Evolutionary conservation across 2,329 filamentous ascomycete species (phyloP), one percentile per base, ranked within the genome.

Genomic region (Paraphaeosphaeria minitans): DNA sequence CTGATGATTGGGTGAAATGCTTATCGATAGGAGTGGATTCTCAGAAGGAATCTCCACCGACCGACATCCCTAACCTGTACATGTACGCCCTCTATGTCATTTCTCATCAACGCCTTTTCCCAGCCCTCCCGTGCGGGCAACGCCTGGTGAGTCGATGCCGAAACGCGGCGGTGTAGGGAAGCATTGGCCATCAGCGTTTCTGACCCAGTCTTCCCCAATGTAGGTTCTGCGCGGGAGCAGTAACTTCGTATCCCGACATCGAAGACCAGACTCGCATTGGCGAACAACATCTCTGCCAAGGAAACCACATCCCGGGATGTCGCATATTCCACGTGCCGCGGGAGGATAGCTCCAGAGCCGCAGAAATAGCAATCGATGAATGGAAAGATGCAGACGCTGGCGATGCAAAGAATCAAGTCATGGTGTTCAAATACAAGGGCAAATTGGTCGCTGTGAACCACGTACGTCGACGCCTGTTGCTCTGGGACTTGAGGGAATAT

Each of bases 381-480:
- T 72, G 69, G 69, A 69, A 63, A 50, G 69, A 70, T 10, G 53
- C 63, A 0, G 60, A 62, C 19, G 66, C 61, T 14, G 54, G 53
- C 1, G 57, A 66, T 41, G 43, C 66, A 3, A 68, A 80, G 79
- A 81, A 89, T 56, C 87, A 90, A 66, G 85, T 90, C 0, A 78
- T 91, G 19, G 81, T 91, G 0, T 91, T 90, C 61, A 81, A 82
- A 63, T 88, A 88, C 66, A 83, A 81, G 53, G 85, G 84, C 3
- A 86, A 84, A 59, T 80, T 90, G n/a, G 83, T 90, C 66, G 89
- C 88, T 0, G 78, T 90, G 22, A 87, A 91, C 58, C 87, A 90
- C 77, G 87, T 89, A 80, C 9, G 66, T 37, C 13, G 31, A 24
- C 1, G 0, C 22, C 2, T 21, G 9, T 2, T 9, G 13, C 29